These are phyloP conservation scores for Penicillium capsulatum DNA, from an alignment of 2,329 filamentous ascomycete species.

Conservation along the genomic window DNA sequence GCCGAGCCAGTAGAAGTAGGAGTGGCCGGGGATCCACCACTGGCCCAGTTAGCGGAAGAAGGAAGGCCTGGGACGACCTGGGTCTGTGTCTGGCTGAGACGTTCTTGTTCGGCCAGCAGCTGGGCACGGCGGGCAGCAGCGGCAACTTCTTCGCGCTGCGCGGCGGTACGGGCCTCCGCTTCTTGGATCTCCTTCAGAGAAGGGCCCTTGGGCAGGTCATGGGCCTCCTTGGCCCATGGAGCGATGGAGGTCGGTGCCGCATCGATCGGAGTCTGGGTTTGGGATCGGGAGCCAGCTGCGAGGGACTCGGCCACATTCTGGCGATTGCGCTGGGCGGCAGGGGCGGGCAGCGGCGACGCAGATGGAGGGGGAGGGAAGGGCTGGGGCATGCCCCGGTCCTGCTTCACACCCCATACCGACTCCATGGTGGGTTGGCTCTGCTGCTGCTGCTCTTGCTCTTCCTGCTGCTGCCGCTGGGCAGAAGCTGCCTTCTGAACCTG, in stretches of 20 bases:
- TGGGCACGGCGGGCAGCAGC: conserved; percentile 68
- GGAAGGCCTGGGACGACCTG: conserved; percentile 71
- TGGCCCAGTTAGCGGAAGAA: conserved; percentile 84
- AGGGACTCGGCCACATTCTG: conserved; percentile 77
- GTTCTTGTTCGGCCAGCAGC: conserved; percentile 70
- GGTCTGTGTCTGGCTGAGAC: conserved; percentile 60
- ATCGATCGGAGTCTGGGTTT: conserved; percentile 69
- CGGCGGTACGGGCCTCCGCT: conserved; percentile 86
- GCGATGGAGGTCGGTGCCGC: conserved; percentile 71
- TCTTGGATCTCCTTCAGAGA: conserved; percentile 97
- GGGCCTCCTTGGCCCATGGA: conserved; percentile 86
- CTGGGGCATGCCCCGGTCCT: conserved; percentile 63
- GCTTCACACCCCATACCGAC: conserved; percentile 56
- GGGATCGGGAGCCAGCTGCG: conserved; percentile 63
- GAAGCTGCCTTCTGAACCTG: conserved; percentile 71
- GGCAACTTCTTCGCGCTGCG: conserved; percentile 78
- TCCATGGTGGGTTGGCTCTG: conserved; percentile 42
- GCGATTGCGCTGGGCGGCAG: conserved; percentile 77
- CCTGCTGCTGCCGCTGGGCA: conserved; percentile 38
- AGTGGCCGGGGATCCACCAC: conserved; percentile 63
- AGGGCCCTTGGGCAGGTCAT: conserved; percentile 71
- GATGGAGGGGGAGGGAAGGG: conserved; percentile 67
- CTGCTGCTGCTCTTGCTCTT: conserved; percentile 31
- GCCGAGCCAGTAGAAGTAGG: conserved; percentile 48
- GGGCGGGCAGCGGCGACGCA: conserved; percentile 78